Base-by-base conservation (phyloP, 176 grass and related monocot species). In the Carex parvula region DNA sequence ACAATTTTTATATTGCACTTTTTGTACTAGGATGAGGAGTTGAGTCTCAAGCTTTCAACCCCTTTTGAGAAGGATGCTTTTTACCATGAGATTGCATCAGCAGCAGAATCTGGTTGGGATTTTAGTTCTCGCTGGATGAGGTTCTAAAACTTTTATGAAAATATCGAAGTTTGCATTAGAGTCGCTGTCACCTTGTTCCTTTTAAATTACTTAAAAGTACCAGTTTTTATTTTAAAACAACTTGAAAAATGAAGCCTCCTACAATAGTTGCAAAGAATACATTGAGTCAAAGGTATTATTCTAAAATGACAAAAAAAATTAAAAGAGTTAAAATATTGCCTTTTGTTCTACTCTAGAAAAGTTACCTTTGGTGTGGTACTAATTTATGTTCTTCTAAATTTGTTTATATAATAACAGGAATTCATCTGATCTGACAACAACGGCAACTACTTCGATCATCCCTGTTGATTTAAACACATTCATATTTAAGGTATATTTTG, bases 111-210 rank as follows among this genome's bases (percentile, higher is more conserved):
- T 14, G 93, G 96, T 83, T 99, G 96, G 93, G 96, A 99, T 89
- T 99, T 99, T 71, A 99, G 96, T 85, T 99, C 96, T 82, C 89
- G 96, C 73, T 99, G 96, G 96, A 95, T 99, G 96, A 95, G 96
- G 96, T 99, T 86, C 44, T 79, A 56, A 78, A 26, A 26, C 26
- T 50, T 10, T 50, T 11, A 16, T 14, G 0, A 29, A 29, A 48
- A 64, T 52, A 50, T 54, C 8, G 13, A 37, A 20, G 22, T 77
- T 41, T 8, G 7, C 55, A 79, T 80, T 2, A 52, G 71, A 29
- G 1, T 85, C 8, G 18, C 11, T 15, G 11, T 64, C 1, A 0
- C 24, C 52, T 77, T 77, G 15, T 17, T 81, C 26, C 0, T 60
- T 26, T 10, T 5, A 30, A 50, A 24, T 12, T 22, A 6, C 20